Percentiles rank a stretch among this genome's conserved stretches.
phyloP scores from a whole-genome alignment of 2,329 filamentous ascomycete genomes.

The Xylariales sp. region DNA sequence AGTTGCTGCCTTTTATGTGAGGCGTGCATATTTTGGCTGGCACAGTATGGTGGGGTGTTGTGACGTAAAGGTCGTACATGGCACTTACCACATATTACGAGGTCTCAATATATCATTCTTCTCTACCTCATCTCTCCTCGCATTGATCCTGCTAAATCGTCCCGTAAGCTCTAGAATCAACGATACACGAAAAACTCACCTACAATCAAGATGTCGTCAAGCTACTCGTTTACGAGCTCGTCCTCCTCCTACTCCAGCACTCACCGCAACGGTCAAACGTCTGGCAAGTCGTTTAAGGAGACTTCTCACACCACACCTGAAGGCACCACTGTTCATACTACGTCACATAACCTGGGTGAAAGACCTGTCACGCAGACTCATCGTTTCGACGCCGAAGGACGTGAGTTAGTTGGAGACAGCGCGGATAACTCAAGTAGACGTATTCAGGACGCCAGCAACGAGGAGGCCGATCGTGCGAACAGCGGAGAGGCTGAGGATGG shows the following conservation, averaged over 20 bases:
- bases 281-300: constrained; percentile 1
- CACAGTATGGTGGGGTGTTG: no score
- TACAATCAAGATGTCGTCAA: background rate
- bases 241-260: constrained; percentile 8
- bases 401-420: constrained; percentile 3
- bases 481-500: constrained; percentile 2
- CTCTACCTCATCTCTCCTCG: no score
- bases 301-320: constrained; percentile 6
- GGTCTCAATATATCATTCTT: no score
- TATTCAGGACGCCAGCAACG: constrained; percentile 1
- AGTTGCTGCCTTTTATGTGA: no score
- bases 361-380: constrained; percentile 3
- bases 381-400: constrained; percentile 3
- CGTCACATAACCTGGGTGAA: constrained; percentile 7
- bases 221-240: constrained; percentile 7
- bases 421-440: constrained; percentile 1
- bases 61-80: no score
- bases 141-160: no score
- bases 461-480: constrained; percentile 3
- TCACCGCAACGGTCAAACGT: constrained; percentile 1
- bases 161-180: no score
- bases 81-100: no score
- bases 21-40: no score
- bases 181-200: no score
- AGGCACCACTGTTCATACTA: constrained; percentile 6